Percentiles rank a stretch among this genome's conserved stretches.
These are phyloP conservation scores for Diutina neorugosa DNA, from an alignment of 1,139 yeast species.

Conservation along the genomic window DNA sequence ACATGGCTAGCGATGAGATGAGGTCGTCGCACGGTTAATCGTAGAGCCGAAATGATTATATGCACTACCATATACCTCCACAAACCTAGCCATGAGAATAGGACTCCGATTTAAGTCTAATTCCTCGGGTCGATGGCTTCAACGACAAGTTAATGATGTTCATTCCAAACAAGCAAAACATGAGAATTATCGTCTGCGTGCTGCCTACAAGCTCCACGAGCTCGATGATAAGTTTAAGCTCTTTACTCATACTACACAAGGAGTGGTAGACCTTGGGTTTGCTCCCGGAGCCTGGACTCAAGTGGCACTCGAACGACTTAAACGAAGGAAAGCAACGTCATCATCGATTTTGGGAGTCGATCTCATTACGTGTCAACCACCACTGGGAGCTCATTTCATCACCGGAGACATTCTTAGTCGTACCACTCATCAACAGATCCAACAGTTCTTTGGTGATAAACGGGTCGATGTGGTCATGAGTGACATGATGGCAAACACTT, in stretches of 20 bases:
- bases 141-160: slow-evolving; percentile 52
- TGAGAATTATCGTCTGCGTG: slow-evolving; percentile 63
- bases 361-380: slow-evolving; percentile 26
- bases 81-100: slow-evolving; percentile 7
- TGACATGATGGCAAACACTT: slow-evolving; percentile 39
- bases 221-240: slow-evolving; percentile 52
- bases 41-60: too few species aligned
- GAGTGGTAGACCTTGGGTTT: slow-evolving; percentile 63
- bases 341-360: slow-evolving; percentile 28
- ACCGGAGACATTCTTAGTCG: slow-evolving; percentile 30
- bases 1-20: not conserved
- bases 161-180: slow-evolving; percentile 56
- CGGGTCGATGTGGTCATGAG: slow-evolving; percentile 25
- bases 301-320: slow-evolving; percentile 21
- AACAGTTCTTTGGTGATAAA: slow-evolving; percentile 10
- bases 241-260: slow-evolving; percentile 34
- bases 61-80: not conserved
- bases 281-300: slow-evolving; percentile 43
- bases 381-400: slow-evolving; percentile 26
- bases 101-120: slow-evolving; percentile 16
- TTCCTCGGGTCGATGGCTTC: slow-evolving; percentile 62
- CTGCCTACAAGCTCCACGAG: slow-evolving; percentile 76
- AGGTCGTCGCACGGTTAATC: not conserved
- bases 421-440: slow-evolving; percentile 20
- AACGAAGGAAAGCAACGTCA: slow-evolving; percentile 7